Conservation (phyloP, 2,329 filamentous ascomycete species). For the Alternaria tenuissima region DNA sequence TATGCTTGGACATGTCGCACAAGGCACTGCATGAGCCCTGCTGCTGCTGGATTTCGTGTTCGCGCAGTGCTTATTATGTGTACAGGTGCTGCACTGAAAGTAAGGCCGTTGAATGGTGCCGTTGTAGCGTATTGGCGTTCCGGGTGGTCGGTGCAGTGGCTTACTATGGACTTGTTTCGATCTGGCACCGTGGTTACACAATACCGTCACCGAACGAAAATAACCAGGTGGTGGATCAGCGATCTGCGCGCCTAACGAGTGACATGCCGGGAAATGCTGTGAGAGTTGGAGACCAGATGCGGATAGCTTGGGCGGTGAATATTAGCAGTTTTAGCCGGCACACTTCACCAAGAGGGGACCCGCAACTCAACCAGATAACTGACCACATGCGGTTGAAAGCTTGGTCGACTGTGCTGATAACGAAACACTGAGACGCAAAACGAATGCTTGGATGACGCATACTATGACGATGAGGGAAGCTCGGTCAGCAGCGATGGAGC, state of each 20-base stretch:
- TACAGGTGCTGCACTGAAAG: neutral
- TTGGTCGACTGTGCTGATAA: neutral
- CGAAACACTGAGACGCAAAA: constrained; percentile 5
- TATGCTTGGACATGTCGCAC: neutral
- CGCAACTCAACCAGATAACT: neutral
- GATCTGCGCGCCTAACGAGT: neutral
- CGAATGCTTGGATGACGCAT: constrained; percentile 3
- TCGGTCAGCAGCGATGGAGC: constrained; percentile 4
- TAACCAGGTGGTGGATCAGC: neutral
- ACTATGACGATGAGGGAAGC: constrained; percentile 2
- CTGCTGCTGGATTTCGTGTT: neutral
- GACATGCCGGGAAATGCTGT: neutral
- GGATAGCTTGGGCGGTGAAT: neutral
- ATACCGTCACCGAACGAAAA: neutral
- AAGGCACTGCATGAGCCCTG: neutral
- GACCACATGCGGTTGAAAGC: neutral
- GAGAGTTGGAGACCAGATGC: neutral
- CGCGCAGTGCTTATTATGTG: neutral
- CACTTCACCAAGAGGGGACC: constrained; percentile 7
- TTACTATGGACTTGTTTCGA: neutral
- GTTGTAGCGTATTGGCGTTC: neutral
- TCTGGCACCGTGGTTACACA: constrained; percentile 5
- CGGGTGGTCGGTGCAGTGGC: neutral
- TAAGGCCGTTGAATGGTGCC: constrained; percentile 4
- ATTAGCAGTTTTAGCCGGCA: constrained; percentile 1